Evolutionary conservation across 306 rosid genomes (phyloP).

Genomic region (Herpetospermum pedunculosum): DNA sequence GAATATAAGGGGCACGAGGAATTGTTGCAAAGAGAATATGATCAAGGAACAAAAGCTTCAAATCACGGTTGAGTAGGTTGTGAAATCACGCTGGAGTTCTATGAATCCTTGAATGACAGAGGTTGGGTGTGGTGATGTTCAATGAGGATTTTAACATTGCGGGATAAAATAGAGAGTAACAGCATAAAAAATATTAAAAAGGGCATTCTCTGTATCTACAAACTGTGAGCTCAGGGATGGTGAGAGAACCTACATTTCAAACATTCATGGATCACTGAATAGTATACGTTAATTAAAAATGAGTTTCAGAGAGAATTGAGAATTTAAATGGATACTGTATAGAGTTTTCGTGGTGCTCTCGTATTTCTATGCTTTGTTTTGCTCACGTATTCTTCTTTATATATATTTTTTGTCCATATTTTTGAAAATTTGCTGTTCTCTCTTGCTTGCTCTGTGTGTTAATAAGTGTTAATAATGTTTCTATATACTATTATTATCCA

Average conservation of each 20-base stretch:
- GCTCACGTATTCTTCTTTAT: background rate
- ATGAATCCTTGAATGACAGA: too few species aligned
- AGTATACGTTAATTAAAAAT: background rate
- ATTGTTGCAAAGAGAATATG: too few species aligned
- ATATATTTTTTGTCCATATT: background rate
- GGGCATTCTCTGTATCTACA: too few species aligned
- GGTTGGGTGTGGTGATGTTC: too few species aligned
- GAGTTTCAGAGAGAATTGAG: background rate
- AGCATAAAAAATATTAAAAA: too few species aligned
- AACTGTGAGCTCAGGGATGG: too few species aligned
- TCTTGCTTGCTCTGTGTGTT: background rate
- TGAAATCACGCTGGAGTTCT: too few species aligned
- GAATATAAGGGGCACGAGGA: too few species aligned
- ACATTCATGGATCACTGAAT: background rate
- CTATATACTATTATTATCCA: constrained; percentile 21
- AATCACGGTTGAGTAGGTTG: too few species aligned
- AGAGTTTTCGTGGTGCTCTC: background rate
- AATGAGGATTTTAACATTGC: too few species aligned
- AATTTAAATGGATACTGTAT: background rate
- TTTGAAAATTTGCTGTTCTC: background rate
- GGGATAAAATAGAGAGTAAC: too few species aligned
- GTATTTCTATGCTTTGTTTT: background rate
- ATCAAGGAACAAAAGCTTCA: too few species aligned
- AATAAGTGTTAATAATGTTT: constrained; percentile 9
- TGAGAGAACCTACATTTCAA: background rate